Conservation (phyloP, 1,284 basidiomycete species). For the Albatrellus sp. region DNA sequence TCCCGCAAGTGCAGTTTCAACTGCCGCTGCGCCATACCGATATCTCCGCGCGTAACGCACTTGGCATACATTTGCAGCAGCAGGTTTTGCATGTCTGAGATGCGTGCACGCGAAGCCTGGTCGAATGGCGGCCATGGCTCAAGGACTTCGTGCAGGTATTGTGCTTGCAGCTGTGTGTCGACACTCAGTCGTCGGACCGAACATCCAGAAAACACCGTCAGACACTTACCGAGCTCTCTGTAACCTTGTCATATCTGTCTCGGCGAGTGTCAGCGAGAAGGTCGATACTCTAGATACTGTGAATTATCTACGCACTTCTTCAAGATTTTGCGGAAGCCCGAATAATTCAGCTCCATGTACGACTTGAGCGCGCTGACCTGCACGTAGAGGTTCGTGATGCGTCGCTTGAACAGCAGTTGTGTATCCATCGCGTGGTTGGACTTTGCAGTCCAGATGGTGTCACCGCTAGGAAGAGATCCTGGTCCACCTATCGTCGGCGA, state of each 20-base stretch:
- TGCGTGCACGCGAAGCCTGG: conserved; percentile 44
- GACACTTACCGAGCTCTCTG: conserved; percentile 53
- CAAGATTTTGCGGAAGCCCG: conserved; percentile 91
- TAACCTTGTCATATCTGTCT: conserved; percentile 88
- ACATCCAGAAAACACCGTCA: neutral
- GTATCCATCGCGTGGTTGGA: conserved; percentile 83
- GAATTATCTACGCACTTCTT: conserved; percentile 63
- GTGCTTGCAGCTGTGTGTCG: conserved; percentile 55
- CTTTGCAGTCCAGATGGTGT: conserved; percentile 71
- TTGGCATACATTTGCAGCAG: conserved; percentile 76
- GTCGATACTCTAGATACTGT: conserved; percentile 7
- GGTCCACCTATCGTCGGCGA: conserved; percentile 3
- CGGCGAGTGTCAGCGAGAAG: neutral
- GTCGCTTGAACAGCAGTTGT: conserved; percentile 83
- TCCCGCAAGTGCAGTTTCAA: conserved; percentile 85
- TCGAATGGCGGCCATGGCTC: conserved; percentile 62
- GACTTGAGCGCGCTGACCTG: conserved; percentile 75
- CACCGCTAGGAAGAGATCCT: conserved; percentile 12
- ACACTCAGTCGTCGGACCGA: neutral
- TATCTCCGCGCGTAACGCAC: conserved; percentile 76
- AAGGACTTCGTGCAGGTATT: conserved; percentile 73
- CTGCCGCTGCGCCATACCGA: conserved; percentile 63
- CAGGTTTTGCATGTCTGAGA: conserved; percentile 49
- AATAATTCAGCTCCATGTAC: conserved; percentile 91
- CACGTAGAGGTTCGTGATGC: conserved; percentile 83